A percentile compares a stretch with the other conserved stretches of the same genome.
Conservation (phyloP, 192 early-diverging fungal genomes). For the Mortierella antarctica region DNA sequence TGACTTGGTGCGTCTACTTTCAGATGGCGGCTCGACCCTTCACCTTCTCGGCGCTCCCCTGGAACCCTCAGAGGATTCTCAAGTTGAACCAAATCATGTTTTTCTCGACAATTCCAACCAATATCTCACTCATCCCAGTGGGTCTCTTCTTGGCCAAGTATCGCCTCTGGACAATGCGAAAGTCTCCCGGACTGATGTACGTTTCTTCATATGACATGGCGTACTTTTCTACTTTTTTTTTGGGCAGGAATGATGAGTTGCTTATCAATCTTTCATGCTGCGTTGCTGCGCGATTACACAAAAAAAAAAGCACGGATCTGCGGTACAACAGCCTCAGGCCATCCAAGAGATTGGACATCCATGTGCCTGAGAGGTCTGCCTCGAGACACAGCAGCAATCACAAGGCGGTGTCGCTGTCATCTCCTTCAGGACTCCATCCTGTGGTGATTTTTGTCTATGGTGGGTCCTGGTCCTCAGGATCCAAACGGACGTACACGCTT, state of each 20-base stretch:
- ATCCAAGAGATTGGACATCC: constrained; percentile 20
- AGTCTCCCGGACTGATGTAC: constrained; percentile 11
- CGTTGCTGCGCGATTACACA: not conserved
- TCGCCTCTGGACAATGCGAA: constrained; percentile 25
- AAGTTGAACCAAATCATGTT: constrained; percentile 22
- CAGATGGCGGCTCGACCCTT: not conserved
- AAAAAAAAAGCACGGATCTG: constrained; percentile 5
- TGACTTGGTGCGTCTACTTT: constrained; percentile 18
- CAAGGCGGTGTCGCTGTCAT: no score
- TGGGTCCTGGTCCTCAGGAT: constrained; percentile 60
- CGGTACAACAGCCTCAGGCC: constrained; percentile 18
- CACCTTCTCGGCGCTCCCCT: constrained; percentile 4
- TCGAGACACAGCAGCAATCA: not conserved
- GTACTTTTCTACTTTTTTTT: constrained; percentile 38
- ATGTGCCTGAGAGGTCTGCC: constrained; percentile 16
- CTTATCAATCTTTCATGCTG: not conserved
- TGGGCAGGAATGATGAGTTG: not conserved
- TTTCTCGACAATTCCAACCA: constrained; percentile 18
- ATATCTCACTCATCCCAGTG: constrained; percentile 21
- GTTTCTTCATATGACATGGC: constrained; percentile 19
- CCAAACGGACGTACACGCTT: constrained; percentile 50
- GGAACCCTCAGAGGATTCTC: constrained; percentile 17
- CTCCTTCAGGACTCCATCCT: constrained; percentile 16
- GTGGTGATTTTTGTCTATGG: constrained; percentile 64
- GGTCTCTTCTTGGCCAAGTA: constrained; percentile 15